A percentile compares a stretch with the other conserved stretches of the same genome.
These are phyloP conservation scores for Vigna unguiculata DNA, from an alignment of 306 rosid species.

Conservation along the genomic window DNA sequence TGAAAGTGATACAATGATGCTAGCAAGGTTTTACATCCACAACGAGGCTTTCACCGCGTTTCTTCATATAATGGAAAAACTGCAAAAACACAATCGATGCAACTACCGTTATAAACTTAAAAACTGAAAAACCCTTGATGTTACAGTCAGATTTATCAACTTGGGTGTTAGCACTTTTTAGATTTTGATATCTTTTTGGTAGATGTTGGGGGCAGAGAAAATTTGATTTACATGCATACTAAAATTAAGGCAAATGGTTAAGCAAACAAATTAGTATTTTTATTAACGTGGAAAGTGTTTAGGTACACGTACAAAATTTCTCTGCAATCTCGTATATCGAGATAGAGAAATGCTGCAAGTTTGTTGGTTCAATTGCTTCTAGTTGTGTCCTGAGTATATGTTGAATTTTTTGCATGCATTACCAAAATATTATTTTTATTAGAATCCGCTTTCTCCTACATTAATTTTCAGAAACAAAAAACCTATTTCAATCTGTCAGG, in stretches of 20 bases:
- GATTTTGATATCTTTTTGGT: not conserved
- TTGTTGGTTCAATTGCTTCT: not conserved
- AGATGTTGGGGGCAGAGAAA: constrained; percentile 6
- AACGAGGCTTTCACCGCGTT: too few relatives aligned
- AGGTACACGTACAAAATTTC: constrained; percentile 10
- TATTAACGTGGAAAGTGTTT: not conserved
- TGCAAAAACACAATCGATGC: not conserved
- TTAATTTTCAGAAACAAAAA: not conserved
- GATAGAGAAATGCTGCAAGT: not conserved
- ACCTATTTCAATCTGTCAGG: constrained; percentile 13
- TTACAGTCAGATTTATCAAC: not conserved
- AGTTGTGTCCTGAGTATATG: not conserved
- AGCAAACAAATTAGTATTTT: not conserved
- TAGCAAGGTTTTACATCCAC: not conserved
- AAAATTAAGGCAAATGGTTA: not conserved
- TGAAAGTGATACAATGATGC: constrained; percentile 2
- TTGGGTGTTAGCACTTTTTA: not conserved
- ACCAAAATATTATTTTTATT: not conserved
- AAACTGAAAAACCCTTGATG: not conserved
- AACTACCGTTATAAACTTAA: too few relatives aligned
- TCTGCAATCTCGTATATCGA: not conserved
- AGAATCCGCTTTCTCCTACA: constrained; percentile 12
- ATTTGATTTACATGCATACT: constrained; percentile 5
- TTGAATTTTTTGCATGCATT: constrained; percentile 3
- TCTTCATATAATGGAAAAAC: too few relatives aligned